Conservation (phyloP, 2,329 filamentous ascomycete species). For the Trichoderma koningii region DNA sequence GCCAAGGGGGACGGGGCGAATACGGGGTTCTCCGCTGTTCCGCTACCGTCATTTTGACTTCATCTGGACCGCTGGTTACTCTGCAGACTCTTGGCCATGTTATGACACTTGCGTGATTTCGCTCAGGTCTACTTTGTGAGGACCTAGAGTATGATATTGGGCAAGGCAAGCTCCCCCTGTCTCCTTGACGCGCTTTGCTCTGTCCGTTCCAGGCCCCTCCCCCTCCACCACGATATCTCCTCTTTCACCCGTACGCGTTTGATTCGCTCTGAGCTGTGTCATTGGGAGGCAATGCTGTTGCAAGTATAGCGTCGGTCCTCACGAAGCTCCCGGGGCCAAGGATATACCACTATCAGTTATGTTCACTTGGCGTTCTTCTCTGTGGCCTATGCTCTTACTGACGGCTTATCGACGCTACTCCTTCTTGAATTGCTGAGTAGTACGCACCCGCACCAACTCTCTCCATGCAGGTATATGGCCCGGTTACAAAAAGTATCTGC, state of each 20-base stretch:
- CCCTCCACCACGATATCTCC: neutral
- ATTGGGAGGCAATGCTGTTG: neutral
- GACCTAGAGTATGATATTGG: neutral
- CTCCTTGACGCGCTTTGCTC: neutral
- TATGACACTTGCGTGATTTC: conserved; percentile 1
- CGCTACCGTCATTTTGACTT: neutral
- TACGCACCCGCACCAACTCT: neutral
- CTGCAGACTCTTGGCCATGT: conserved; percentile 2
- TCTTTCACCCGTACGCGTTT: neutral
- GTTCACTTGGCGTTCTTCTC: conserved; percentile 6
- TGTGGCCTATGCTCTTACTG: neutral
- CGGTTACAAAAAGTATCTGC: neutral
- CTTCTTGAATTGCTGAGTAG: neutral
- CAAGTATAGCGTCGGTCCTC: neutral
- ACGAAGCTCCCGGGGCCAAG: conserved; percentile 5
- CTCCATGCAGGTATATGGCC: conserved; percentile 2
- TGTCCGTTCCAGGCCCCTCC: conserved; percentile 1
- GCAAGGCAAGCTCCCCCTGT: neutral
- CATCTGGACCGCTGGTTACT: neutral
- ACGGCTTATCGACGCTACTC: neutral
- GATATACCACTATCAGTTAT: neutral
- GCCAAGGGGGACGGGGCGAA: neutral
- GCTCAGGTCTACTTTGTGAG: neutral
- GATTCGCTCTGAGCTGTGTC: neutral
- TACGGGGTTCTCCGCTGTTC: conserved; percentile 4